These are phyloP conservation scores for Wakefieldia striispora DNA, from an alignment of 768 basidiomycete species.

Conservation along the genomic window DNA sequence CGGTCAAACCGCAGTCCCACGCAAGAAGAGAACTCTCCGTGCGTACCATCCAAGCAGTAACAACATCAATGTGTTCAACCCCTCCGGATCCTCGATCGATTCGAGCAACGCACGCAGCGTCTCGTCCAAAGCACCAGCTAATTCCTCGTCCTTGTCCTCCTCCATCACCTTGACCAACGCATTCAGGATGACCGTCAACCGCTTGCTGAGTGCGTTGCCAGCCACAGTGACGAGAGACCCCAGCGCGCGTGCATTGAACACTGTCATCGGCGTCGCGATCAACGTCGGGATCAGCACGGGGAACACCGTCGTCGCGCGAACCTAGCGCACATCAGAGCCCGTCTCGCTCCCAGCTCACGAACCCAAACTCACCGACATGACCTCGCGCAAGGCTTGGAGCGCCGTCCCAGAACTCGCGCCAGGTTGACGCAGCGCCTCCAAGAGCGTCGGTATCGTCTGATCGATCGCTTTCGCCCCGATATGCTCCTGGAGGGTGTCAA, in stretches of 20 bases:
- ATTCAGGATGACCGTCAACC: conserved; percentile 73
- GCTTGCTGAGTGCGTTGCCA: conserved; percentile 91
- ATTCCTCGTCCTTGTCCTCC: conserved; percentile 64
- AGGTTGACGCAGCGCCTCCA: conserved; percentile 91
- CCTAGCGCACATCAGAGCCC: conserved; percentile 41
- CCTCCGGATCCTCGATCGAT: conserved; percentile 84
- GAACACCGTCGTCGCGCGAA: conserved; percentile 94
- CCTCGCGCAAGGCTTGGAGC: conserved; percentile 87
- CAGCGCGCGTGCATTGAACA: conserved; percentile 92
- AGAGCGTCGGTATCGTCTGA: conserved; percentile 90
- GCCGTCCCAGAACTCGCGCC: conserved; percentile 95
- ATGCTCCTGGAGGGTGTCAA: conserved; percentile 91
- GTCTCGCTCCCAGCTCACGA: no score
- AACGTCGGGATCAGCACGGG: conserved; percentile 94
- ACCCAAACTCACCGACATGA: conserved; percentile 72
- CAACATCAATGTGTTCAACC: conserved; percentile 87
- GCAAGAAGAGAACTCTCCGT: not conserved
- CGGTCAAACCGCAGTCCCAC: not conserved
- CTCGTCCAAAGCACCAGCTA: conserved; percentile 67
- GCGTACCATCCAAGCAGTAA: conserved; percentile 83
- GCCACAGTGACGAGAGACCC: conserved; percentile 92
- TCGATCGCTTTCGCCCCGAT: conserved; percentile 92
- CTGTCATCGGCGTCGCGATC: conserved; percentile 85
- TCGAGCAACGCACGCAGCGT: conserved; percentile 71
- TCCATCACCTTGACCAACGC: conserved; percentile 80